These are phyloP conservation scores for Chaetomidium leptoderma DNA, from an alignment of 495 filamentous ascomycete genomes.

Conservation along the genomic window DNA sequence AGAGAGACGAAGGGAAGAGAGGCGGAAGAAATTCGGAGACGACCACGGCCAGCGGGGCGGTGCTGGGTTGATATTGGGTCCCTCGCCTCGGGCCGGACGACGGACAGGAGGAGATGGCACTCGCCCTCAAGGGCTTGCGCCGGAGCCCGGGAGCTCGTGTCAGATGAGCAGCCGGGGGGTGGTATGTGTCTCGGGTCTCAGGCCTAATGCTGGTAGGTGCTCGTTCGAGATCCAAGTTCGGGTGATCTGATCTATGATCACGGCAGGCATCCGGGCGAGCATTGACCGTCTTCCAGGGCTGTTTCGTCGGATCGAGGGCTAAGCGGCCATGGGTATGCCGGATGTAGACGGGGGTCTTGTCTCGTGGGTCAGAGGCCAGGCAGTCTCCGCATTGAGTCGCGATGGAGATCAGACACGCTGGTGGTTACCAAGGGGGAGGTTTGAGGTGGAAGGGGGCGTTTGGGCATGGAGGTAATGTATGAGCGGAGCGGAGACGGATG, in stretches of 20 bases:
- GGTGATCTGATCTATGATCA: conserved; percentile 45
- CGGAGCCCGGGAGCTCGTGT: conserved; percentile 33
- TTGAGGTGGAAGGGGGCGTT: conserved; percentile 33
- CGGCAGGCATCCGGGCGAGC: conserved; percentile 45
- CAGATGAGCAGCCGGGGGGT: conserved; percentile 35
- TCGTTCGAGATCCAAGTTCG: conserved; percentile 45
- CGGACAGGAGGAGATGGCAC: conserved; percentile 19
- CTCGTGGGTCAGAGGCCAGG: conserved; percentile 5
- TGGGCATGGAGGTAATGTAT: conserved; percentile 27
- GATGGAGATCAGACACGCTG: conserved; percentile 44
- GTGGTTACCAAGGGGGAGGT: conserved; percentile 36
- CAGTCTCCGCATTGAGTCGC: conserved; percentile 35
- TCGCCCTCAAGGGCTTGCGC: conserved; percentile 32
- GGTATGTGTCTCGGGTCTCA: conserved; percentile 38
- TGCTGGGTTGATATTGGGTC: conserved; percentile 41
- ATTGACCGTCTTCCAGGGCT: conserved; percentile 31
- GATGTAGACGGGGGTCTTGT: conserved; percentile 9
- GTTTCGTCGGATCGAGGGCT: conserved; percentile 14
- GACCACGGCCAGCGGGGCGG: conserved; percentile 31
- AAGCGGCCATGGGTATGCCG: conserved; percentile 21
- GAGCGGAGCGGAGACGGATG: conserved; percentile 31
- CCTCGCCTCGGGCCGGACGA: conserved; percentile 18
- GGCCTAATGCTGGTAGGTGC: conserved; percentile 32
- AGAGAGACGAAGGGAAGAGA: conserved; percentile 32
- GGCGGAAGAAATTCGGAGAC: conserved; percentile 26